A percentile compares a stretch with the other conserved stretches of the same genome.
These are phyloP conservation scores for Naganishia vishniacii DNA, from an alignment of 768 basidiomycete species.

Conservation along the genomic window DNA sequence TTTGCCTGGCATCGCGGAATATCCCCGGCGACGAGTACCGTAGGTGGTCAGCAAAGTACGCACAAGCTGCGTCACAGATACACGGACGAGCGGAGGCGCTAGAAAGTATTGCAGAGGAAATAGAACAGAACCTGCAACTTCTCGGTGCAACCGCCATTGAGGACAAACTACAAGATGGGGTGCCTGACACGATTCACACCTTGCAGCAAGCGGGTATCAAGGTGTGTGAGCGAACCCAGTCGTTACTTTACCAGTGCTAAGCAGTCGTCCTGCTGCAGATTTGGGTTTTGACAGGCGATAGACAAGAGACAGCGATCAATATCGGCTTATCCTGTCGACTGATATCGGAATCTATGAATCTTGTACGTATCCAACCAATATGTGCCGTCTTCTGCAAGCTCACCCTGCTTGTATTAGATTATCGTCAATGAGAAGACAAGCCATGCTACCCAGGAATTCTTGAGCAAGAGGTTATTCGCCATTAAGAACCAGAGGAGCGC, in stretches of 20 bases:
- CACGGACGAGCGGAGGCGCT: conserved; percentile 84
- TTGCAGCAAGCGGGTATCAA: conserved; percentile 98
- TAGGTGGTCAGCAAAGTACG: conserved; percentile 80
- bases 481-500: conserved; percentile 87
- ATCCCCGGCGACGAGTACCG: conserved; percentile 83
- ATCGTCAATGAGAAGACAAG: conserved; percentile 87
- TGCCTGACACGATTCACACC: conserved; percentile 96
- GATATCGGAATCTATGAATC: conserved; percentile 96
- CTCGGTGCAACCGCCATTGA: conserved; percentile 97
- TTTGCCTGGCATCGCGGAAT: conserved; percentile 93
- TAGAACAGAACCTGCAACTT: conserved; percentile 87
- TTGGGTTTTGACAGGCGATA: conserved; percentile 96
- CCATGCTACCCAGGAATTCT: conserved; percentile 73
- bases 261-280: conserved; percentile 54
- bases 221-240: conserved; percentile 48
- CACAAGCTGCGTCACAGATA: conserved; percentile 89
- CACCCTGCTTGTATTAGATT: conserved; percentile 55
- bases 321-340: conserved; percentile 95
- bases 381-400: background rate
- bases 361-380: conserved; percentile 56
- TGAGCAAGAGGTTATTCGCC: conserved; percentile 79
- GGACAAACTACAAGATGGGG: conserved; percentile 96
- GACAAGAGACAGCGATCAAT: conserved; percentile 98
- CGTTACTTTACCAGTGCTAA: background rate
- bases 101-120: conserved; percentile 87